phyloP scores from a whole-genome alignment of 1,284 basidiomycete genomes.

The Ustilago hordei region DNA sequence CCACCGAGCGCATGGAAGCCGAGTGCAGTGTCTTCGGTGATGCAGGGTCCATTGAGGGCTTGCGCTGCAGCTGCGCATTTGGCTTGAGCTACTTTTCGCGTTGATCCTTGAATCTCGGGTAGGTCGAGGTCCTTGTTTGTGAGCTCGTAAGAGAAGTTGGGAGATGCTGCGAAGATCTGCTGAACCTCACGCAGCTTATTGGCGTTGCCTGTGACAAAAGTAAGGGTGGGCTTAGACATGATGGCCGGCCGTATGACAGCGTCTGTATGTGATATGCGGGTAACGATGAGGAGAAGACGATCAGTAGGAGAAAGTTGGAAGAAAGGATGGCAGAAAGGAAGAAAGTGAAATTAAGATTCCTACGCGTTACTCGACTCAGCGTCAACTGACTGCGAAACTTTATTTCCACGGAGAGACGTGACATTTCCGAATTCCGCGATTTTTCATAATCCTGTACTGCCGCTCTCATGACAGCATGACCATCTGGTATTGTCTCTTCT shows the following conservation, averaged over 20 bases:
- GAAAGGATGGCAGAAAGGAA: slow-evolving; percentile 3
- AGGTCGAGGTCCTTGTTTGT: slow-evolving; percentile 73
- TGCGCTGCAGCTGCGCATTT: slow-evolving; percentile 86
- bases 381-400: slow-evolving; percentile 9
- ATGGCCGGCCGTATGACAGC: not conserved
- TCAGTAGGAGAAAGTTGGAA: not conserved
- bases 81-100: slow-evolving; percentile 86
- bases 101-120: slow-evolving; percentile 93
- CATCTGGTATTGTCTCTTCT: too few species aligned
- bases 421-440: not conserved
- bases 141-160: slow-evolving; percentile 39
- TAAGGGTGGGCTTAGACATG: slow-evolving; percentile 53
- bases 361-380: slow-evolving; percentile 36
- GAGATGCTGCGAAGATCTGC: slow-evolving; percentile 73
- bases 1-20: slow-evolving; percentile 89
- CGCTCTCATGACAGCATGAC: not conserved
- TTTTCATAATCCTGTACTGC: not conserved
- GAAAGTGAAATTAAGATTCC: not conserved
- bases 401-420: slow-evolving; percentile 1
- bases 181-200: slow-evolving; percentile 93
- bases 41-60: slow-evolving; percentile 80
- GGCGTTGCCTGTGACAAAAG: slow-evolving; percentile 91
- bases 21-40: slow-evolving; percentile 96
- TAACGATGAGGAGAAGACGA: not conserved
- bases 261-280: not conserved